Evolutionary conservation across 257 asterid genomes (phyloP), one percentile per base, ranked within the genome.

Genomic region (Cinchona pubescens): DNA sequence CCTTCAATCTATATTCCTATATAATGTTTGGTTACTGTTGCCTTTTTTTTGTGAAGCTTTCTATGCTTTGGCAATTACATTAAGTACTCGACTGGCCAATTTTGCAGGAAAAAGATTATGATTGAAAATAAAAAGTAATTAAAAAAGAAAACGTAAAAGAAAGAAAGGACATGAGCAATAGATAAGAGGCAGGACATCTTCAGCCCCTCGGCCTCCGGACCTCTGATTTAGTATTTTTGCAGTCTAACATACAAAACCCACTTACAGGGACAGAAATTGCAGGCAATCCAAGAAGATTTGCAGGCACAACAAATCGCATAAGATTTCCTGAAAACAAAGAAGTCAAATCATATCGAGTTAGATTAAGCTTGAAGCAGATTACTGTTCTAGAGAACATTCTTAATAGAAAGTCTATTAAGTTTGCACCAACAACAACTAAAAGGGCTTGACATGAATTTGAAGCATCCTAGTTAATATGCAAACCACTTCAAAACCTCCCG

Each of bases 211-310:
- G 42, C 58, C 51, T 43, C 77, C 43, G 23, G n/a, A n/a, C n/a
- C n/a, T n/a, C n/a, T n/a, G n/a, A n/a, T n/a, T n/a, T n/a, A n/a
- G 58, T 18, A 19, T 42, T 43, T 43, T 73, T 61, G 16, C 70
- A 13, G 2, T 25, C 29, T 19, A 49, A 59, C 5, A 8, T 19
- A 19, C 15, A 49, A 80, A 53, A 69, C 65, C 69, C 58, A 82
- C 96, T 94, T 82, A 95, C 99, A 18, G 98, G 99, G 25, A 91
- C 86, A 73, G 99, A 87, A 75, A 92, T 91, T 59, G 98, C 98
- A 19, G 98, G 99, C 88, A 95, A 81, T 55, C 99, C 99, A 0
- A 92, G 94, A 79, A 95, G 94, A 87, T 95, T 95, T 64, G 94
- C 94, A 18, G 94, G 62, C n/a, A 84, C 82, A 51, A 88, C 71